Base-by-base conservation (phyloP, 2,329 filamentous ascomycete species). In the Epichloe sp. region DNA sequence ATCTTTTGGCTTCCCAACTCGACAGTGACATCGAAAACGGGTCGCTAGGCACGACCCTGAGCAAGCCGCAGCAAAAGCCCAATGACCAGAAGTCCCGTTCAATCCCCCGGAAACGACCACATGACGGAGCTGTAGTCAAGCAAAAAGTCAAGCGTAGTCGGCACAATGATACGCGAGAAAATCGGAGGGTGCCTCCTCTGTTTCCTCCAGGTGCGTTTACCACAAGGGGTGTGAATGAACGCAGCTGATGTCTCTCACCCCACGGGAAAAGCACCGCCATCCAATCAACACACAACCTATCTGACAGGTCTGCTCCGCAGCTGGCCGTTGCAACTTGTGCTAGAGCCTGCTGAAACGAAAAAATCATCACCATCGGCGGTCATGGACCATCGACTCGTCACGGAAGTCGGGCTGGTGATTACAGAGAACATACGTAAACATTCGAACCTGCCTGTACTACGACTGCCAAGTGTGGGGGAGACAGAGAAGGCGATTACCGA, bases 401-500 rank as follows among this genome's bases (percentile, higher is more conserved):
- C 55, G 3, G 43, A 57, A 15, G 52, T 48, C 4, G 57, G 58
- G 4, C 52, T 60, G 11, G 19, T 58, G 19, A 34, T 60, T 2
- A 52, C 49, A 14, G 52, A 57, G 12, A 19, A 21, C 3, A 34
- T 60, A 4, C 44, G 46, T 12, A 17, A 11, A 15, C 36, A 44
- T 2, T 48, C 51, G 1, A 47, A 52, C 10, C 26, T 60, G 36
- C 56, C 57, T n/a, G 23, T 58, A 4, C 36, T 60, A 31, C 46
- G 34, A n/a, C 50, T 59, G 44, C 54, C 57, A 4, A 34, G 6
- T 36, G 19, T 53, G 23, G 43, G 19, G 4, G 31, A 49, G 8
- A 15, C 19, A 5, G 8, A 40, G 4, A 12, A 17, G 19, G 7
- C 7, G 5, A n/a, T 21, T 2, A 36, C 12, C 19, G 14, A 37